These are phyloP conservation scores for Tilletia setariae DNA, from an alignment of 1,284 basidiomycete genomes.

Conservation along the genomic window DNA sequence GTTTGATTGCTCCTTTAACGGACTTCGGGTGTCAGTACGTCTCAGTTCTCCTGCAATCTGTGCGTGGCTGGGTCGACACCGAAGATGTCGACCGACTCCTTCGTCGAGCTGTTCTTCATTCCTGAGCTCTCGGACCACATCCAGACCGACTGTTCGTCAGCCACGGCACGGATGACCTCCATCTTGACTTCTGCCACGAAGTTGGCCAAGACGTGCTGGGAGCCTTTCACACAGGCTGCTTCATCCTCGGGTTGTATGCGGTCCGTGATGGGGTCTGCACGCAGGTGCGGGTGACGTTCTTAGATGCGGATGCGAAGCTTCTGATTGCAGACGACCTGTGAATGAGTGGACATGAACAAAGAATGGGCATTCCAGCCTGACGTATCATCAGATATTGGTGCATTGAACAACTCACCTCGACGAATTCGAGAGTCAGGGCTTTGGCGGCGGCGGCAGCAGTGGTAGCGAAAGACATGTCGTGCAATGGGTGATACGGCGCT, in stretches of 20 bases:
- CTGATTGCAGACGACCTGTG: conserved; percentile 3
- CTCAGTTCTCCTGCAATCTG: background rate
- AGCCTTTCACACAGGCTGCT: background rate
- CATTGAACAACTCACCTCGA: background rate
- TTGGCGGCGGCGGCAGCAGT: background rate
- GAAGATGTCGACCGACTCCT: background rate
- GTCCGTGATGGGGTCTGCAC: background rate
- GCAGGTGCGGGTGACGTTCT: background rate
- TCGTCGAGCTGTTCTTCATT: background rate
- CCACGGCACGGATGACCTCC: background rate
- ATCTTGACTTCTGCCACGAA: background rate
- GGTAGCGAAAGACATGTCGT: no score
- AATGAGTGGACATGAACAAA: no score
- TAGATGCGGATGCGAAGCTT: background rate
- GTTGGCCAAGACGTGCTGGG: background rate
- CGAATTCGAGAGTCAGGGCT: background rate
- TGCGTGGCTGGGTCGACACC: background rate
- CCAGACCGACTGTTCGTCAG: background rate
- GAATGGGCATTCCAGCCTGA: no score
- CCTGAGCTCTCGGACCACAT: background rate
- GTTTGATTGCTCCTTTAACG: no score
- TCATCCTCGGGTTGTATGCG: background rate
- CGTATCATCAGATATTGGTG: no score
- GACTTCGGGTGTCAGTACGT: background rate
- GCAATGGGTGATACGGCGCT: no score